These are phyloP conservation scores for Ophiostoma triangulosporum DNA, from an alignment of 2,329 filamentous ascomycete species.

Conservation along the genomic window DNA sequence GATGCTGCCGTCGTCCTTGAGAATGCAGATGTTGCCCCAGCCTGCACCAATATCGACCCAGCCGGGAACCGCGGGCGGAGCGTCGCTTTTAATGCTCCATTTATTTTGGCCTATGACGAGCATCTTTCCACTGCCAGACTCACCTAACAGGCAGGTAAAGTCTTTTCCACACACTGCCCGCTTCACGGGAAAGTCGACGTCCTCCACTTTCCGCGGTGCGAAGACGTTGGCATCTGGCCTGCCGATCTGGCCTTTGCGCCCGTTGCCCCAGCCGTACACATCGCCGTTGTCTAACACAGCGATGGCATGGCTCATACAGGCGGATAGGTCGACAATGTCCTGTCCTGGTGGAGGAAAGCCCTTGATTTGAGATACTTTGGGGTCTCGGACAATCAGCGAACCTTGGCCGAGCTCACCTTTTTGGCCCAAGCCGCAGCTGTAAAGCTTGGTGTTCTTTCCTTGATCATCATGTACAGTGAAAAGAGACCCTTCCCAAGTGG, in stretches of 20 bases:
- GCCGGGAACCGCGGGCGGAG: conserved; percentile 36
- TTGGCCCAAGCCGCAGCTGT: conserved; percentile 49
- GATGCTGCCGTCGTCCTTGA: conserved; percentile 46
- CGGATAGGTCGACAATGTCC: conserved; percentile 50
- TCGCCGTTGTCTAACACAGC: conserved; percentile 60
- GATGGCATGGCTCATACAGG: conserved; percentile 67
- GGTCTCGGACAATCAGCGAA: conserved; percentile 33
- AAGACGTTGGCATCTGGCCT: conserved; percentile 38
- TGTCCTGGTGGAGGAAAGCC: conserved; percentile 50
- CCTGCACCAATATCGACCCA: conserved; percentile 63
- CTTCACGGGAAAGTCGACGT: conserved; percentile 45
- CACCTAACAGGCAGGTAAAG: conserved; percentile 61
- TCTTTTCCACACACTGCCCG: conserved; percentile 70
- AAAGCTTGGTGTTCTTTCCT: conserved; percentile 36
- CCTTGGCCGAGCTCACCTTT: conserved; percentile 64
- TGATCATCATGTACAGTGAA: conserved; percentile 37
- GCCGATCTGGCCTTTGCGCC: conserved; percentile 75
- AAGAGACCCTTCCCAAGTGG: conserved; percentile 67
- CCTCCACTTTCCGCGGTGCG: conserved; percentile 46
- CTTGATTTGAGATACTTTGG: conserved; percentile 34
- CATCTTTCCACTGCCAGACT: conserved; percentile 42
- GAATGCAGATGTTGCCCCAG: conserved; percentile 70
- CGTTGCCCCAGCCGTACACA: conserved; percentile 79
- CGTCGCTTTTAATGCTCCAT: conserved; percentile 47
- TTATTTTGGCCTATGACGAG: conserved; percentile 62